phyloP scores from a whole-genome alignment of 352 stramenopile species.

The Phytophthora pini region DNA sequence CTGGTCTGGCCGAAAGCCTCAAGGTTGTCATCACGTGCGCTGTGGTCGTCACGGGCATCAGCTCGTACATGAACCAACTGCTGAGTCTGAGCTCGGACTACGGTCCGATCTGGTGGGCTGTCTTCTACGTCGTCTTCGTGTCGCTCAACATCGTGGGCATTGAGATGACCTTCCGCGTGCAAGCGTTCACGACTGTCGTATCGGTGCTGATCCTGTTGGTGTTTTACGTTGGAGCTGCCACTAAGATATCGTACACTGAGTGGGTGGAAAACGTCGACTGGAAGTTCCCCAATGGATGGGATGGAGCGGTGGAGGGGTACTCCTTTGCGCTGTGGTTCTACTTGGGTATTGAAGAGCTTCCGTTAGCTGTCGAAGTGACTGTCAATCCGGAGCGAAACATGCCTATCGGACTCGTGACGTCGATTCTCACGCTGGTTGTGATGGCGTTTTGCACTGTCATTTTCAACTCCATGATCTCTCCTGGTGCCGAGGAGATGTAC shows the following conservation, averaged over 20 bases:
- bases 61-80: slow-evolving; percentile 72
- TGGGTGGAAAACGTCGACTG: slow-evolving; percentile 54
- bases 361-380: slow-evolving; percentile 69
- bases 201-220: slow-evolving; percentile 67
- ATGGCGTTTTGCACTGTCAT: slow-evolving; percentile 66
- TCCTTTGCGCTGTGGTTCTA: slow-evolving; percentile 82
- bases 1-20: slow-evolving; percentile 67
- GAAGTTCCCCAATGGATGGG: slow-evolving; percentile 56
- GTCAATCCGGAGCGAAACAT: slow-evolving; percentile 71
- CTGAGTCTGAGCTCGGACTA: slow-evolving; percentile 46
- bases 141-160: slow-evolving; percentile 65
- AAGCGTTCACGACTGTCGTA: slow-evolving; percentile 61
- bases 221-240: slow-evolving; percentile 68
- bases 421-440: slow-evolving; percentile 56
- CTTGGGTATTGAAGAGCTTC: slow-evolving; percentile 71
- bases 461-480: slow-evolving; percentile 75
- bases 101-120: slow-evolving; percentile 58
- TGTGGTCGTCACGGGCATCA: slow-evolving; percentile 69
- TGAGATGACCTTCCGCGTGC: slow-evolving; percentile 72
- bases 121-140: slow-evolving; percentile 74
- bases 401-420: slow-evolving; percentile 60
- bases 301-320: slow-evolving; percentile 59
- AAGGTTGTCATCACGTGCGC: slow-evolving; percentile 74
- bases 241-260: slow-evolving; percentile 61
- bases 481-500: slow-evolving; percentile 50